Percentiles rank a stretch among this genome's conserved stretches.
Conservation (phyloP, 495 filamentous ascomycete genomes). For the Xeromyces bisporus region DNA sequence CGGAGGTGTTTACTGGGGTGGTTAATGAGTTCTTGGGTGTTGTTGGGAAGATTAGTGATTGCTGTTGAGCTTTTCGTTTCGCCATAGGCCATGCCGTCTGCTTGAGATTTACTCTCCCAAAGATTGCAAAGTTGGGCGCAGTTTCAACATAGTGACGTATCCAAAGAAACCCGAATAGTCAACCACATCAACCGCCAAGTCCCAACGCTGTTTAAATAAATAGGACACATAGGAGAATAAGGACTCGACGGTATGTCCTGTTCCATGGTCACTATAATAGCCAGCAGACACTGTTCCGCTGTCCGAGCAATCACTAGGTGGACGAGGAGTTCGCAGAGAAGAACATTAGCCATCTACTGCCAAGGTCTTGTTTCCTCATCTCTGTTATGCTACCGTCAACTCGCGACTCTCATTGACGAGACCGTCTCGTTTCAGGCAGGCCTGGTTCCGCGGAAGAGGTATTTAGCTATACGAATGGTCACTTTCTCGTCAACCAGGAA, state of each 20-base stretch:
- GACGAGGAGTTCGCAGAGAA: background rate
- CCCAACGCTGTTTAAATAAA: background rate
- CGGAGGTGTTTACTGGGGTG: constrained; percentile 43
- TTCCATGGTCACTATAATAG: background rate
- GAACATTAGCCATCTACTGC: background rate
- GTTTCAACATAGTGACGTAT: background rate
- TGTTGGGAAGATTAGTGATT: background rate
- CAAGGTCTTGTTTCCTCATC: no score
- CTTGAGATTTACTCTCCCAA: no score
- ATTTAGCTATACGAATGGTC: constrained; percentile 1
- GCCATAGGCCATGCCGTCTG: no score
- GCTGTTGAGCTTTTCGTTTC: no score
- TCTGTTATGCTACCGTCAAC: background rate
- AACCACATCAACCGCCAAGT: background rate
- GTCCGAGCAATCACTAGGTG: background rate
- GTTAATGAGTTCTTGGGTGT: constrained; percentile 36
- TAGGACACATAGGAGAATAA: background rate
- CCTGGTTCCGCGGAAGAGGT: background rate
- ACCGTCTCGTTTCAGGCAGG: background rate
- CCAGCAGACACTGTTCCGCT: background rate
- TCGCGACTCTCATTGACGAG: background rate
- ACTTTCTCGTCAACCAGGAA: constrained; percentile 2
- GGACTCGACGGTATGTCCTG: background rate
- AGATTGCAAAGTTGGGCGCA: no score
- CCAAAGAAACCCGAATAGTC: background rate